These are phyloP conservation scores for Xeromyces bisporus DNA, from an alignment of 495 filamentous ascomycete genomes.

Conservation along the genomic window DNA sequence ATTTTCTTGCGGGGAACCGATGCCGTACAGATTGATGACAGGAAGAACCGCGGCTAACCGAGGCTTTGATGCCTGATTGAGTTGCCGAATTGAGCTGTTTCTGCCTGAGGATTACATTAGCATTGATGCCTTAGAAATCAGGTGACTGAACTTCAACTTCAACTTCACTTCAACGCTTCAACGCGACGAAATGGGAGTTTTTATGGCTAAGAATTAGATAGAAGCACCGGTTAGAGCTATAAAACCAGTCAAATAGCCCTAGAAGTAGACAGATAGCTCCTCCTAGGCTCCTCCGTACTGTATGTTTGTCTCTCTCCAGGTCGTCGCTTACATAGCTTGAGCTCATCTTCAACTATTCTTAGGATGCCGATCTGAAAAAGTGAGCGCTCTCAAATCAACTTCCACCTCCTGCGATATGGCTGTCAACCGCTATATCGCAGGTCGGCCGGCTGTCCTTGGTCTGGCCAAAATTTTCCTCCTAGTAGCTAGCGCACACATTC, in stretches of 20 bases:
- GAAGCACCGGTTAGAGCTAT: too few relatives aligned
- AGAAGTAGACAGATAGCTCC: too few relatives aligned
- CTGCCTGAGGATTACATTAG: too few relatives aligned
- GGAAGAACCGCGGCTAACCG: background rate
- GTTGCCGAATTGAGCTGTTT: too few relatives aligned
- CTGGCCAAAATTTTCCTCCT: constrained; percentile 33
- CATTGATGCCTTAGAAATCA: background rate
- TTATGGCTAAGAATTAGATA: too few relatives aligned
- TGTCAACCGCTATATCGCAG: constrained; percentile 18
- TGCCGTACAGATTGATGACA: background rate
- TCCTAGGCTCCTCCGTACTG: background rate
- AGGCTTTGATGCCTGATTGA: background rate
- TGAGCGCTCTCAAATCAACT: background rate
- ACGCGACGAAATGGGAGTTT: too few relatives aligned
- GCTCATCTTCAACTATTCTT: too few relatives aligned
- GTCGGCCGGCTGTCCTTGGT: constrained; percentile 28
- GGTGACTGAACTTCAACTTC: too few relatives aligned
- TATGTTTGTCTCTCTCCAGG: background rate
- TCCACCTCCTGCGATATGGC: constrained; percentile 10
- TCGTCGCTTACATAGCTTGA: too few relatives aligned
- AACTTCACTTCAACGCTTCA: too few relatives aligned
- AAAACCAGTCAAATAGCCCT: too few relatives aligned
- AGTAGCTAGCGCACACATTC: constrained; percentile 24
- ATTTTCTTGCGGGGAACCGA: background rate
- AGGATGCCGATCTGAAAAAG: too few relatives aligned